phyloP scores from a whole-genome alignment of 495 filamentous ascomycete species.

The Xylaria bambusicola region DNA sequence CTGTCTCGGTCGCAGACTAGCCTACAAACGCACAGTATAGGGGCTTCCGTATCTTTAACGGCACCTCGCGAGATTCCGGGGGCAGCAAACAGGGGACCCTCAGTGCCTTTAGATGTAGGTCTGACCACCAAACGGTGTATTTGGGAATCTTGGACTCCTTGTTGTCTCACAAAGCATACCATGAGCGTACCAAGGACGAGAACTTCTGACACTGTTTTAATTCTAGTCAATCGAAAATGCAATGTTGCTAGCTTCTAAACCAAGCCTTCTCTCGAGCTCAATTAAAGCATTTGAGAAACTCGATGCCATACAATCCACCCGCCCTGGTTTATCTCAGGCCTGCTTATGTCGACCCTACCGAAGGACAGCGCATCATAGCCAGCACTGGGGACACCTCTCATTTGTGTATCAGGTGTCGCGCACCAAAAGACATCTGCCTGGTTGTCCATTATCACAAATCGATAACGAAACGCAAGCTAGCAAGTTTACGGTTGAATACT shows the following conservation, averaged over 20 bases:
- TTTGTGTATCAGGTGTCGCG: not conserved
- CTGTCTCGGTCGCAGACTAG: not conserved
- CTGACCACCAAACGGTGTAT: not conserved
- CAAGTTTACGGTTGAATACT: not conserved
- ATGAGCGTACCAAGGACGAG: too few species aligned
- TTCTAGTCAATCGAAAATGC: not conserved
- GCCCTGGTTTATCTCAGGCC: not conserved
- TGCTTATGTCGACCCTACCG: not conserved
- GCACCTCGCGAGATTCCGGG: not conserved
- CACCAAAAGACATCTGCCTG: not conserved
- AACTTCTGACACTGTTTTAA: too few species aligned
- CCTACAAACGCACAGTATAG: not conserved
- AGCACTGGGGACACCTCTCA: not conserved
- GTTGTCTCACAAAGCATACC: too few species aligned
- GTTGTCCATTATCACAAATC: not conserved
- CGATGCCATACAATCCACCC: not conserved
- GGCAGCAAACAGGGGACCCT: not conserved
- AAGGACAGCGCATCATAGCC: not conserved
- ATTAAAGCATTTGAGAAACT: not conserved
- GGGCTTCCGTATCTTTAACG: not conserved
- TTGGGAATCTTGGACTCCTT: too few species aligned
- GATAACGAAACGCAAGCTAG: not conserved
- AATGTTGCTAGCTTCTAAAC: not conserved
- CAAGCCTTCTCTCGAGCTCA: constrained; percentile 4
- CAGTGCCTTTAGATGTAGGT: not conserved